These are phyloP conservation scores for Porphyrellus cyaneotinctus DNA, from an alignment of 768 basidiomycete species.

Conservation along the genomic window DNA sequence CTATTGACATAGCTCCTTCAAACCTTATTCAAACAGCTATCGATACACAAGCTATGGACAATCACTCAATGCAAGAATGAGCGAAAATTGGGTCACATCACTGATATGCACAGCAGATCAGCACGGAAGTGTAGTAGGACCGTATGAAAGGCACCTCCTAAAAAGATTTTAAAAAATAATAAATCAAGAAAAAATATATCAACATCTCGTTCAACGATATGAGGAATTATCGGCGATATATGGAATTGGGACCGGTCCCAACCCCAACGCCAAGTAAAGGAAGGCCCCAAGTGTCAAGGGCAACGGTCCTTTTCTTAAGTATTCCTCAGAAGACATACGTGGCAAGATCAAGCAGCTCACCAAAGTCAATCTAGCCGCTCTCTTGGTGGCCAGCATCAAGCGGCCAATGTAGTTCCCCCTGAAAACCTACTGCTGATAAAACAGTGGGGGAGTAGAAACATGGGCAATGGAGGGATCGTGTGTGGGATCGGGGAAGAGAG, in stretches of 20 bases:
- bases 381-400: slow-evolving; percentile 1
- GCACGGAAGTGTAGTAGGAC: neutral
- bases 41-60: slow-evolving; percentile 9
- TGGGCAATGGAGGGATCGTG: slow-evolving; percentile 23
- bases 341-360: neutral
- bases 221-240: slow-evolving; percentile 8
- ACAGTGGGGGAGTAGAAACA: slow-evolving; percentile 23
- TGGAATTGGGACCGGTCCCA: slow-evolving; percentile 7
- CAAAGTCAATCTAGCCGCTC: neutral
- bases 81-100: slow-evolving; percentile 4
- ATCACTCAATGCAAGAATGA: slow-evolving; percentile 4
- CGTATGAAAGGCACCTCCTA: neutral
- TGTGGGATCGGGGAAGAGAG: slow-evolving; percentile 19
- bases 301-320: neutral
- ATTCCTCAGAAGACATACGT: neutral
- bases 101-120: slow-evolving; percentile 19
- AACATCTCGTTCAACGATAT: slow-evolving; percentile 16
- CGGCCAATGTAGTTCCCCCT: neutral
- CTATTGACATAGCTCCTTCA: neutral
- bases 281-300: neutral
- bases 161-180: slow-evolving; percentile 2
- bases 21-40: neutral
- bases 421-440: slow-evolving; percentile 5
- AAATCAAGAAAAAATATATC: neutral
- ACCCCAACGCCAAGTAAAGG: slow-evolving; percentile 2